Base-by-base conservation (phyloP, 768 basidiomycete genomes). In the Lactifluus volemus region DNA sequence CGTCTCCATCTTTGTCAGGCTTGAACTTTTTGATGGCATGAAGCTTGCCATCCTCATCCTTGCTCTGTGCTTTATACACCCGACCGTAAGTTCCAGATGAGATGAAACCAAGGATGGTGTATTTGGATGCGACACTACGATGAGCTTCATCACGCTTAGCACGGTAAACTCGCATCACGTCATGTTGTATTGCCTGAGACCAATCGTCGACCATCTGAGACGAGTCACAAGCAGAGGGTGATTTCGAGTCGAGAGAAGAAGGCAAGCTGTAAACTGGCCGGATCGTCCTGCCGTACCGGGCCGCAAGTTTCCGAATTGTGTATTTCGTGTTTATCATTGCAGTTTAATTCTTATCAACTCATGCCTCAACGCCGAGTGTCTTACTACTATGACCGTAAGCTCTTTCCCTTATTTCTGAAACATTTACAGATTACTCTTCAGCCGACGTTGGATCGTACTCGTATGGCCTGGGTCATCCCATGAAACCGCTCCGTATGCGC, bases 1-100 rank as follows among this genome's bases (percentile, higher is more conserved):
- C 85, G 70, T 98, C 97, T 21, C 96, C 96, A 75, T 99, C 97
- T 73, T 98, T 98, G 79, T 99, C 97, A 0, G 96, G 97, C 70
- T 99, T 99, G 79, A 98, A 98, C 73, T 98, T 99, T 79, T 99
- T 99, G 76, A 99, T 98, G 6, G 97, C 97, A 67, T 94, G 88
- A 50, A 96, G 80, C 64, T 76, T 78, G 2, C 79, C 83, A 45
- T 86, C 84, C 3, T 83, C 79, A 12, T 85, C 88, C 49, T 82
- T 77, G 68, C 87, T 88, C 69, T 85, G 82, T 0, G 95, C 97
- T 72, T 98, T 98, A 83, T 98, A 99, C 2, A 98, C 97, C n/a
- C 95, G 80, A 1, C 97, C 97, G 70, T 98, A 98, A 0, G 96
- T 98, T 19, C 97, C 97, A 8, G 93, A 96, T 2, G 97, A 98